phyloP scores from a whole-genome alignment of 495 filamentous ascomycete species.

The Penicillium macrosclerotiorum region DNA sequence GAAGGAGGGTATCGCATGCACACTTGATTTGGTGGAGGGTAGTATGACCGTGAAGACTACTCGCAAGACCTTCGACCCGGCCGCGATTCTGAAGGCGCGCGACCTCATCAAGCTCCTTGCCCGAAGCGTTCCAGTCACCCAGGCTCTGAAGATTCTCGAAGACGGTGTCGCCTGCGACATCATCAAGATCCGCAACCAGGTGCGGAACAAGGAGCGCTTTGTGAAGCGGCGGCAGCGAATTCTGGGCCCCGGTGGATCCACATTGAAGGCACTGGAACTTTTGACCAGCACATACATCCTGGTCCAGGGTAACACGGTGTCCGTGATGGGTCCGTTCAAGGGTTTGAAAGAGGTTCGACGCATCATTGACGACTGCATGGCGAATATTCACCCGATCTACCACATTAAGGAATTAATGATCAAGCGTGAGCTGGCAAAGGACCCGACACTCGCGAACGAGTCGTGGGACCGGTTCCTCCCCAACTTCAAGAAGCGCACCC shows the following conservation, averaged over 20 bases:
- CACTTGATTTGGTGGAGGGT: slow-evolving; percentile 91
- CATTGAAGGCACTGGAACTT: slow-evolving; percentile 93
- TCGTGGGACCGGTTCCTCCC: slow-evolving; percentile 96
- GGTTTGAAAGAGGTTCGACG: slow-evolving; percentile 89
- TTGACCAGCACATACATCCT: slow-evolving; percentile 91
- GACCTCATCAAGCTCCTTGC: slow-evolving; percentile 93
- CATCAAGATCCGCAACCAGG: slow-evolving; percentile 87
- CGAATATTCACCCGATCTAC: slow-evolving; percentile 89
- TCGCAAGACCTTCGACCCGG: slow-evolving; percentile 90
- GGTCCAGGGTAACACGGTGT: slow-evolving; percentile 96
- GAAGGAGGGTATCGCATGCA: slow-evolving; percentile 79
- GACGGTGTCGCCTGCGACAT: slow-evolving; percentile 89
- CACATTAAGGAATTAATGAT: slow-evolving; percentile 99
- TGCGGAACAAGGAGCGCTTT: slow-evolving; percentile 94
- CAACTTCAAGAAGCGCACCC: slow-evolving; percentile 94
- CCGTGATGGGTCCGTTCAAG: slow-evolving; percentile 86
- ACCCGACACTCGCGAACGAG: slow-evolving; percentile 80
- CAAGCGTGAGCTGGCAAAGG: slow-evolving; percentile 95
- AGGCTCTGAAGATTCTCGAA: slow-evolving; percentile 88
- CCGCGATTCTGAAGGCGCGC: slow-evolving; percentile 88
- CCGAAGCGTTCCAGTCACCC: slow-evolving; percentile 83
- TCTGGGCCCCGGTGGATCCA: slow-evolving; percentile 78
- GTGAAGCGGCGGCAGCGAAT: slow-evolving; percentile 94
- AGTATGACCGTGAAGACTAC: slow-evolving; percentile 96
- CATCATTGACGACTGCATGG: slow-evolving; percentile 94